Conservation (phyloP, 768 basidiomycete genomes). For the Hemileccinum impolitum region DNA sequence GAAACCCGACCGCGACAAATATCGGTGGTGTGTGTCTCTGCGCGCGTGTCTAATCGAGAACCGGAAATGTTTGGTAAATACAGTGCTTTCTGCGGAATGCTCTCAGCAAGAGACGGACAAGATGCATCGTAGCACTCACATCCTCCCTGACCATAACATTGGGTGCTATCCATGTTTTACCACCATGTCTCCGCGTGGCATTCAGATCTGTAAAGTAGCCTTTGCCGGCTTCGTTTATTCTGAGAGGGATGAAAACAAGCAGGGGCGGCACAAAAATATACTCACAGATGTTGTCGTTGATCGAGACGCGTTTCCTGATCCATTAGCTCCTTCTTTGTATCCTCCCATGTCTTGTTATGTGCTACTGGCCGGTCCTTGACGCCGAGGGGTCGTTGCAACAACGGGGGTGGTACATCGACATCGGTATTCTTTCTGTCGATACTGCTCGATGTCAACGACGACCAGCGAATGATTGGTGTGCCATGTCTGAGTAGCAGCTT, state of each 20-base stretch:
- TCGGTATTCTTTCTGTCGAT: not conserved
- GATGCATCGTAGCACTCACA: conserved; percentile 45
- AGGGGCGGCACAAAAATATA: not conserved
- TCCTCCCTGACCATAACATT: conserved; percentile 86
- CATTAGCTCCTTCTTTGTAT: conserved; percentile 65
- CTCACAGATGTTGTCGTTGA: conserved; percentile 62
- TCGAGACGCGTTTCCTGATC: conserved; percentile 67
- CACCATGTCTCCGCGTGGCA: conserved; percentile 76
- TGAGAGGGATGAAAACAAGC: conserved; percentile 22
- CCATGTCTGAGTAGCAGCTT: conserved; percentile 7
- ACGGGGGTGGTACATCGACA: conserved; percentile 23
- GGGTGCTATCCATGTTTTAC: conserved; percentile 94
- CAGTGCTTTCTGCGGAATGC: conserved; percentile 66
- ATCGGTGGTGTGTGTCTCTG: conserved; percentile 68
- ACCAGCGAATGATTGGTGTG: conserved; percentile 13
- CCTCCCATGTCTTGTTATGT: conserved; percentile 51
- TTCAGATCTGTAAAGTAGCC: conserved; percentile 90
- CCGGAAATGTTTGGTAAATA: conserved; percentile 89
- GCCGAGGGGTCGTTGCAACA: conserved; percentile 72
- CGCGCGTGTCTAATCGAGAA: conserved; percentile 53
- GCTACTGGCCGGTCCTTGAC: conserved; percentile 66
- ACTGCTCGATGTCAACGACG: conserved; percentile 14
- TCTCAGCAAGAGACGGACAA: not conserved
- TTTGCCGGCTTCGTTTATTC: conserved; percentile 62
- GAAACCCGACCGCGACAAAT: conserved; percentile 76